These are phyloP conservation scores for Penstemon barbatus DNA, from an alignment of 257 asterid species.

Conservation along the genomic window DNA sequence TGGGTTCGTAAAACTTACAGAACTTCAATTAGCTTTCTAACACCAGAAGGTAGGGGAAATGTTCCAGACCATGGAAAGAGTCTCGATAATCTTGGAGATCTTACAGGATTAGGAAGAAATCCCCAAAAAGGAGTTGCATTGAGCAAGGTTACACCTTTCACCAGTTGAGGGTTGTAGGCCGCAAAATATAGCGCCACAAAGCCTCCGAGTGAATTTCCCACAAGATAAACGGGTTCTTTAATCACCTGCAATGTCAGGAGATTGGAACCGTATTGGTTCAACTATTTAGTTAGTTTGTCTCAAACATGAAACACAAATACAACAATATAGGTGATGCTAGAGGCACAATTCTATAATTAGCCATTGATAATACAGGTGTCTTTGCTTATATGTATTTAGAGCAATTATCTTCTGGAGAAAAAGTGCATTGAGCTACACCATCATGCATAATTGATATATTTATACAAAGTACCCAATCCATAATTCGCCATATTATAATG, in stretches of 20 bases:
- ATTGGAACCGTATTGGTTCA: conserved; percentile 14
- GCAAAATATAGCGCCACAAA: conserved; percentile 87
- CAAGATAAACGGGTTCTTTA: conserved; percentile 85
- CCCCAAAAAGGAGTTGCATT: conserved; percentile 99
- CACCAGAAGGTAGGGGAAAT: conserved; percentile 75
- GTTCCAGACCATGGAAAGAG: conserved; percentile 91
- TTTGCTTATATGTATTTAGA: too few species aligned
- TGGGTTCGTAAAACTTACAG: conserved; percentile 49
- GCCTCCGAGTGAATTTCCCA: conserved; percentile 96
- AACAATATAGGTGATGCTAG: not conserved
- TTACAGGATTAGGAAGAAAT: conserved; percentile 78
- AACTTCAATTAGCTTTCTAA: conserved; percentile 56
- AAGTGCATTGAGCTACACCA: too few species aligned
- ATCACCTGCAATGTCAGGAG: conserved; percentile 56
- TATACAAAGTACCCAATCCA: too few species aligned
- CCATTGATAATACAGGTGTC: not conserved
- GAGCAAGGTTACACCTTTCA: conserved; percentile 87
- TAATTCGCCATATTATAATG: too few species aligned
- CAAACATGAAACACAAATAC: not conserved
- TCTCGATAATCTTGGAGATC: conserved; percentile 71
- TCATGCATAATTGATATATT: too few species aligned
- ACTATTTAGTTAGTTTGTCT: not conserved
- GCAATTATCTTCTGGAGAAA: too few species aligned
- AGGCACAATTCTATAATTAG: not conserved
- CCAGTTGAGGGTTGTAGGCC: conserved; percentile 75